phyloP scores from a whole-genome alignment of 2,329 filamentous ascomycete species.

The Sporothrix inflata region DNA sequence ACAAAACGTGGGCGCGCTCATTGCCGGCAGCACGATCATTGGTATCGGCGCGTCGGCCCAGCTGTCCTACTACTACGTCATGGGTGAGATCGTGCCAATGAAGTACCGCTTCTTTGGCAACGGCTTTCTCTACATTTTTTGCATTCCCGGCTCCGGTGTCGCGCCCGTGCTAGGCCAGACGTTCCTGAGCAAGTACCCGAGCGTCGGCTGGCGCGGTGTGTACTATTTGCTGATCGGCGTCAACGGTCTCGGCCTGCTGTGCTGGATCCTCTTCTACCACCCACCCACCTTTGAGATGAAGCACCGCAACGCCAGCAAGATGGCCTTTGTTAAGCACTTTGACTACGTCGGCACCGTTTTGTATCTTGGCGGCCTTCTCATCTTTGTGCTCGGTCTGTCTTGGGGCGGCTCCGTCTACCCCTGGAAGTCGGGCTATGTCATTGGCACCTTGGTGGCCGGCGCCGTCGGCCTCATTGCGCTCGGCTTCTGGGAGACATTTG shows the following conservation, averaged over 20 bases:
- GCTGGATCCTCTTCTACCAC: conserved; percentile 43
- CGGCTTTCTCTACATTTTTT: conserved; percentile 41
- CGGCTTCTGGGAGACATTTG: conserved; percentile 20
- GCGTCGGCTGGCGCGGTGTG: conserved; percentile 39
- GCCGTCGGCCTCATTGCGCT: neutral
- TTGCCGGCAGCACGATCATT: conserved; percentile 44
- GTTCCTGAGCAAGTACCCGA: conserved; percentile 37
- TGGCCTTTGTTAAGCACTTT: conserved; percentile 38
- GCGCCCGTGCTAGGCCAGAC: conserved; percentile 38
- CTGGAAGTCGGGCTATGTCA: conserved; percentile 41
- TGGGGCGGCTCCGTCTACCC: conserved; percentile 42
- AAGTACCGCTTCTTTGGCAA: conserved; percentile 42
- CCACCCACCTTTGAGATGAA: conserved; percentile 42
- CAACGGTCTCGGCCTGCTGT: conserved; percentile 39
- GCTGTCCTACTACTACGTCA: conserved; percentile 45
- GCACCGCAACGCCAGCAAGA: conserved; percentile 37
- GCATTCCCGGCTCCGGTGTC: conserved; percentile 39
- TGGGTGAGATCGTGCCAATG: conserved; percentile 47
- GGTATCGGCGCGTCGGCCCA: conserved; percentile 45
- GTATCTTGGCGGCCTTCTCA: conserved; percentile 39
- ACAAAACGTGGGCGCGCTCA: conserved; percentile 43
- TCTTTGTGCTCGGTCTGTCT: conserved; percentile 42
- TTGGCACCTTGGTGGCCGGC: conserved; percentile 36
- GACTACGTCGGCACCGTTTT: conserved; percentile 42
- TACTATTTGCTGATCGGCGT: conserved; percentile 41